A percentile compares a stretch with the other conserved stretches of the same genome.
Conservation (phyloP, 768 basidiomycete genomes). For the Amyloporia xantha region DNA sequence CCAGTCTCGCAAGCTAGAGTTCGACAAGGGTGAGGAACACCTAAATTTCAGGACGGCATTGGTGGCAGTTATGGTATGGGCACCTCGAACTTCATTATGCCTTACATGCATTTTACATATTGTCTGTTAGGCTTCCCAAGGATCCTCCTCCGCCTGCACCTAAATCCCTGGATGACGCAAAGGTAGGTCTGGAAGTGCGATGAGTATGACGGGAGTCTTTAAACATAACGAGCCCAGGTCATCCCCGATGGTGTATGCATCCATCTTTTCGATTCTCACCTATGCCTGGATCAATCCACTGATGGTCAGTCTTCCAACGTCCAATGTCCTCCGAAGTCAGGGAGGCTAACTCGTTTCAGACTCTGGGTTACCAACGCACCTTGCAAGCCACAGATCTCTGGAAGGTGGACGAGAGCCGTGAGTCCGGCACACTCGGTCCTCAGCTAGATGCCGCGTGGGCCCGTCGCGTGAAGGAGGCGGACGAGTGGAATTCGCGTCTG, state of each 20-base stretch:
- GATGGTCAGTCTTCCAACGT: conserved; percentile 31
- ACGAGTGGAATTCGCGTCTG: conserved; percentile 50
- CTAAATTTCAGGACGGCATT: conserved; percentile 37
- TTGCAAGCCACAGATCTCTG: conserved; percentile 72
- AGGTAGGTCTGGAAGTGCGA: conserved; percentile 23
- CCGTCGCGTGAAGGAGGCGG: conserved; percentile 39
- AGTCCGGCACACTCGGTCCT: conserved; percentile 42
- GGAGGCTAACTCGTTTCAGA: conserved; percentile 22
- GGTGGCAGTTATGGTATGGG: conserved; percentile 57
- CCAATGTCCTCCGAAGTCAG: neutral
- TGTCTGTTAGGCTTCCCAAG: conserved; percentile 44
- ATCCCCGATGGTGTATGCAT: conserved; percentile 57
- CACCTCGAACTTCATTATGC: too few species aligned
- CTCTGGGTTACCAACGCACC: conserved; percentile 63
- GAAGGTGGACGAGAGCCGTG: conserved; percentile 49
- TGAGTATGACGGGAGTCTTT: neutral
- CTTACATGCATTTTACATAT: too few species aligned
- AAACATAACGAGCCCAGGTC: conserved; percentile 25
- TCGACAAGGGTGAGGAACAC: conserved; percentile 25
- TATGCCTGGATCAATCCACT: conserved; percentile 61
- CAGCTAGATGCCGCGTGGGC: conserved; percentile 53
- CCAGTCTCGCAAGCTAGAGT: conserved; percentile 14
- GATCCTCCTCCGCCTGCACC: conserved; percentile 53
- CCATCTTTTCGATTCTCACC: conserved; percentile 51
- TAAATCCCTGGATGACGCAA: conserved; percentile 47